Evolutionary conservation across 306 rosid species (phyloP).

Genomic region (Pueraria montana): DNA sequence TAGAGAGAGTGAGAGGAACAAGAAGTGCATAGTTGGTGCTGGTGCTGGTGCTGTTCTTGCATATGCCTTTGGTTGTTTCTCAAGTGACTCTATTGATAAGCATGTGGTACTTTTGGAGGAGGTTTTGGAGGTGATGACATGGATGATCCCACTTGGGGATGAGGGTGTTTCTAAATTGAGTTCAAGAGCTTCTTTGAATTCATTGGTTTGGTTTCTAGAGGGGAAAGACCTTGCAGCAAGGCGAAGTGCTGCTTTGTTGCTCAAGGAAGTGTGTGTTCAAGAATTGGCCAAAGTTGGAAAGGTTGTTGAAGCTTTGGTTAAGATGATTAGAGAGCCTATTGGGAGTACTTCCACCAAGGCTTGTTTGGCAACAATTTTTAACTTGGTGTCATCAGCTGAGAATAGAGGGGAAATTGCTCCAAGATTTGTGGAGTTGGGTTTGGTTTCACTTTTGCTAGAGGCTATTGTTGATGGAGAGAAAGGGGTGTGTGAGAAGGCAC

Average conservation of each 20-base stretch:
- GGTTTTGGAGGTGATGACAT: constrained; percentile 61
- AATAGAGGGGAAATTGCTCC: constrained; percentile 40
- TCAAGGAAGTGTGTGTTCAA: constrained; percentile 56
- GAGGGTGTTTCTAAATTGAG: constrained; percentile 57
- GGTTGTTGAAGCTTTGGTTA: constrained; percentile 63
- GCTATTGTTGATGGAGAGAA: constrained; percentile 71
- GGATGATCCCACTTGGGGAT: constrained; percentile 60
- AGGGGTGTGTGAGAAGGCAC: constrained; percentile 66
- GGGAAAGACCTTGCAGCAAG: constrained; percentile 71
- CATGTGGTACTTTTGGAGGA: constrained; percentile 59
- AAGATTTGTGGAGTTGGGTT: constrained; percentile 66
- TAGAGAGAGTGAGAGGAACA: constrained; percentile 80
- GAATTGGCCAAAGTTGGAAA: constrained; percentile 59
- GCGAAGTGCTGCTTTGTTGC: constrained; percentile 67
- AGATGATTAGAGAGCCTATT: constrained; percentile 66
- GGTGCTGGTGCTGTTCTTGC: constrained; percentile 49
- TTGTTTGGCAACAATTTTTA: constrained; percentile 60
- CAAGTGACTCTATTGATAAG: constrained; percentile 51
- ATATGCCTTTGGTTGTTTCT: constrained; percentile 60
- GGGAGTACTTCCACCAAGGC: constrained; percentile 66
- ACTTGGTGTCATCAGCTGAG: constrained; percentile 53
- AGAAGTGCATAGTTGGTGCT: constrained; percentile 50
- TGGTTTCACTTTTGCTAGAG: constrained; percentile 70
- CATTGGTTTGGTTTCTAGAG: constrained; percentile 61
- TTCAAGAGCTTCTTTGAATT: constrained; percentile 54